Base-by-base conservation (phyloP, 108 stramenopile species). In the Conticribra guillardii region DNA sequence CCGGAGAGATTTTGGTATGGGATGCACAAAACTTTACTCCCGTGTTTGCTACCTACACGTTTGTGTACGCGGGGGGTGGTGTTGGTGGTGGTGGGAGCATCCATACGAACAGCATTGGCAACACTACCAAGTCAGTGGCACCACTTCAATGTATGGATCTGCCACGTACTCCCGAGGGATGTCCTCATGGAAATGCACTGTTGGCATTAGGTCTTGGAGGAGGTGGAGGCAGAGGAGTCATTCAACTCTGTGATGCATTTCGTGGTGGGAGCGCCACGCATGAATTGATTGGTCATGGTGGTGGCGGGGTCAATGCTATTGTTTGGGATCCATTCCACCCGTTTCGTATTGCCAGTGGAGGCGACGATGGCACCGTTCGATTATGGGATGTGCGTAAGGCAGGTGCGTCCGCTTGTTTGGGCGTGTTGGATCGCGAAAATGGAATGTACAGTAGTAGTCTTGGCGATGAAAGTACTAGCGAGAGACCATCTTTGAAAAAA, bases 371-470 rank as follows among this genome's bases (percentile, higher is more conserved):
- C 2, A 81, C 84, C 1, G 74, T 93, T 2, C 75, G 87, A 11
- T 59, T 93, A 3, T 94, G 92, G 92, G 92, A 94, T 71, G 81
- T 94, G 32, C 83, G 92, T 27, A 89, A 88, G 59, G 56, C 84
- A 0, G 93, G 93, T 5, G 63, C 69, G 26, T 37, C 59, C 5
- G 84, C 87, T 3, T 89, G 88, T 78, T 59, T 89, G 45, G 70
- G 83, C 9, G 74, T 81, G n/a, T 72, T 90, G 52, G 80, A 87
- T 49, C 67, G 81, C 3, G 85, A 89, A 17, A 26, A 28, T 32
- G 67, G 34, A 29, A 47, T 29, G 57, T 37, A 34, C 27, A 60
- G 54, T 46, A 19, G 31, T 32, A 2, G 19, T 17, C 1, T 51
- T 41, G 22, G 23, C n/a, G 67, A 28, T 7, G 70, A 67, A 15